phyloP scores from a whole-genome alignment of 116 monocot genomes.

The Iris pallida region DNA sequence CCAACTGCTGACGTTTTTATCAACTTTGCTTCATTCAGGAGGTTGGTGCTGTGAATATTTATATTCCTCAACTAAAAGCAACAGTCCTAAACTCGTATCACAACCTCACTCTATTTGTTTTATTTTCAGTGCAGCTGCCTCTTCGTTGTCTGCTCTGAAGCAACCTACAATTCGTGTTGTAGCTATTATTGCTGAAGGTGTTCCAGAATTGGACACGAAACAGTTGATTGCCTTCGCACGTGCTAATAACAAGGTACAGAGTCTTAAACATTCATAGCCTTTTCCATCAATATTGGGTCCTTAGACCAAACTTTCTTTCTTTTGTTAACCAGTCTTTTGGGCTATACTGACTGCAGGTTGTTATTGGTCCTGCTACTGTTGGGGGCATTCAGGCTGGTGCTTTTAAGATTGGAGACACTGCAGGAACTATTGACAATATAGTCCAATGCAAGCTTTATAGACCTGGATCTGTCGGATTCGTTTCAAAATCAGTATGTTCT shows the following conservation, averaged over 20 bases:
- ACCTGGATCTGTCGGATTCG: slow-evolving; percentile 94
- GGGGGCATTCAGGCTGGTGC: slow-evolving; percentile 99
- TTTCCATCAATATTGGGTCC: slow-evolving; percentile 1
- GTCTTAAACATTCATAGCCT: slow-evolving; percentile 4
- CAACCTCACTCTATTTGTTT: slow-evolving; percentile 9
- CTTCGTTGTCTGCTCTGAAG: slow-evolving; percentile 89
- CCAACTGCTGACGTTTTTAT: slow-evolving; percentile 96
- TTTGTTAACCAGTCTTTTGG: slow-evolving; percentile 1
- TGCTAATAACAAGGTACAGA: slow-evolving; percentile 89
- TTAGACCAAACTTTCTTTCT: not conserved
- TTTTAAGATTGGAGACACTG: slow-evolving; percentile 98
- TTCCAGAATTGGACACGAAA: slow-evolving; percentile 90
- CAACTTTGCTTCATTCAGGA: slow-evolving; percentile 97
- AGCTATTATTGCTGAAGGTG: slow-evolving; percentile 99
- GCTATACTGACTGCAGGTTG: slow-evolving; percentile 41
- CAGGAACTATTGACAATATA: slow-evolving; percentile 97
- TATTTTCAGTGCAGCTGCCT: slow-evolving; percentile 85
- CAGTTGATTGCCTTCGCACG: slow-evolving; percentile 80
- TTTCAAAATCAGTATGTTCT: slow-evolving; percentile 91
- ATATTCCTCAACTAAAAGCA: not conserved
- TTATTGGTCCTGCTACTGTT: slow-evolving; percentile 98
- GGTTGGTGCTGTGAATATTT: slow-evolving; percentile 19
- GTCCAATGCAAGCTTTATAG: slow-evolving; percentile 95
- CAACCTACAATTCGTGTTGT: slow-evolving; percentile 92
- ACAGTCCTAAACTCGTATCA: not conserved